Evolutionary conservation across 352 stramenopile species (phyloP), one percentile per base, ranked within the genome.

Genomic region (Phytophthora multivora): DNA sequence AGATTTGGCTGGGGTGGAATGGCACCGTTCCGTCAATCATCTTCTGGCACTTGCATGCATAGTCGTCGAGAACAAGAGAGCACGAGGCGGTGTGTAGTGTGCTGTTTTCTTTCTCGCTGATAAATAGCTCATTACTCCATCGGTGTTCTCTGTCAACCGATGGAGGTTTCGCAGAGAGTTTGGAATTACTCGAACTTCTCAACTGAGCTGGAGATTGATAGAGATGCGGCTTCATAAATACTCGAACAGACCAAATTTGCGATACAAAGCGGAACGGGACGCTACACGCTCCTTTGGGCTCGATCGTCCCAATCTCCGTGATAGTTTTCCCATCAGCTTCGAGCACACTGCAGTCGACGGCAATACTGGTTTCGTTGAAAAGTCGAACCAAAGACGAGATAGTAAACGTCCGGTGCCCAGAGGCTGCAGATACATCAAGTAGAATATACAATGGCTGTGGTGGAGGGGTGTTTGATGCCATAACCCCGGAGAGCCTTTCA

Each of bases 71-170:
- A 26, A 90, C 66, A 1, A 90, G 69, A 7, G 81, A 90, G 40
- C 82, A 92, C 2, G 80, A 77, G 0, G 84, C 83, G 16, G 86
- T 76, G 25, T 75, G 75, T n/a, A 91, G 70, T 2, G 61, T 73
- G n/a, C 53, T 79, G 11, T 81, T 75, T 52, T 90, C 79, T 35
- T 80, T 86, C 9, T 89, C 78, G 19, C 76, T 86, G 51, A 95
- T 83, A 33, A 93, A 79, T 13, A 93, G 40, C 12, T 91, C 83
- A 42, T 92, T 90, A 52, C 86, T 95, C 83, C 86, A 93, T n/a
- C 84, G 83, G 42, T 94, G 75, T 1, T 85, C 73, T 50, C 71
- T 78, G 4, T 68, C 51, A 38, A 39, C 39, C 2, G 61, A 66
- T 23, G 65, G 59, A 16, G 60, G 47, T 25, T 48, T 16, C 50